A percentile compares a stretch with the other conserved stretches of the same genome.
Evolutionary conservation across 2,329 filamentous ascomycete genomes (phyloP).

Genomic region (Scorias spongiosa): DNA sequence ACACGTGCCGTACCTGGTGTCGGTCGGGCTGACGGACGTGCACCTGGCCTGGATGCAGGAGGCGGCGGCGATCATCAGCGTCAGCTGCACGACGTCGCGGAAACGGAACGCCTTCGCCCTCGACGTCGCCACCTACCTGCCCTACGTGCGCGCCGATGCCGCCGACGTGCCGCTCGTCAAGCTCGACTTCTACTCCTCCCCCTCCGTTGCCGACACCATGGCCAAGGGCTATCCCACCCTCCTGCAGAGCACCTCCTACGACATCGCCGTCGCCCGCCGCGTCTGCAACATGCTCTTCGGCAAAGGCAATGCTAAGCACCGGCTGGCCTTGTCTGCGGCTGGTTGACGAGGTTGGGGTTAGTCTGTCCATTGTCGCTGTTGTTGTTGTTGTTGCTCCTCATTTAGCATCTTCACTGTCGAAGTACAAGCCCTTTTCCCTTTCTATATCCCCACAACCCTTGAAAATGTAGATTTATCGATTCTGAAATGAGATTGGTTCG

Average conservation of each 20-base stretch:
- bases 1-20: constrained; percentile 56
- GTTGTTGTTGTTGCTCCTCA: no score
- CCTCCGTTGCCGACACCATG: background rate
- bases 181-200: background rate
- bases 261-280: background rate
- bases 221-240: background rate
- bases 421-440: no score
- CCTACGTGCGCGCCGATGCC: background rate
- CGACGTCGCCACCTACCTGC: background rate
- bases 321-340: no score
- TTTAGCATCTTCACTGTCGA: no score
- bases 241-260: background rate
- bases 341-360: no score
- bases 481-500: no score
- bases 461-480: no score
- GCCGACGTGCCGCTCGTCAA: background rate
- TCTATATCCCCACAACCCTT: no score
- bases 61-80: constrained; percentile 45
- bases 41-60: constrained; percentile 48
- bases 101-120: background rate
- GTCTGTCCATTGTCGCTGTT: no score
- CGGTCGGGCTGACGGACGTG: constrained; percentile 46
- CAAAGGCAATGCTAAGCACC: no score
- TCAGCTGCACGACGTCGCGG: constrained; percentile 29
- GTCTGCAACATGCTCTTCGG: background rate